A percentile compares a stretch with the other conserved stretches of the same genome.
phyloP scores from a whole-genome alignment of 768 basidiomycete species.

The Roridomyces roridus region DNA sequence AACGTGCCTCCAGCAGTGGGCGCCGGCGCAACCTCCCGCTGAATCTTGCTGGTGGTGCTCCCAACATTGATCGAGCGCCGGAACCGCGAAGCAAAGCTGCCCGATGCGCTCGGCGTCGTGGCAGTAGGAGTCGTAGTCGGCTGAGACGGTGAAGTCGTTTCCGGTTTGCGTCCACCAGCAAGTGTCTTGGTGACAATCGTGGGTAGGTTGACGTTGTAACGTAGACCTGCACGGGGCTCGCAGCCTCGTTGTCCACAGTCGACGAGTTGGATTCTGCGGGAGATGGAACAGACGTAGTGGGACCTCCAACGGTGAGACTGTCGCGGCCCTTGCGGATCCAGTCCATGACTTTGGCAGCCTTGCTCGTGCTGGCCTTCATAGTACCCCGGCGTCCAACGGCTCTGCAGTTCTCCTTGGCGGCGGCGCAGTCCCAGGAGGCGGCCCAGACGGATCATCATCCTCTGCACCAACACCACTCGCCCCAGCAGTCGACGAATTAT shows the following conservation, averaged over 20 bases:
- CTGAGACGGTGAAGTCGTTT: constrained; percentile 37
- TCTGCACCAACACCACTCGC: constrained; percentile 47
- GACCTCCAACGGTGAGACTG: constrained; percentile 17
- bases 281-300: background rate
- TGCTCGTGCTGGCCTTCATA: constrained; percentile 80
- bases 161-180: constrained; percentile 34
- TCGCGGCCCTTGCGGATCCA: constrained; percentile 77
- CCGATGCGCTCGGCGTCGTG: constrained; percentile 52
- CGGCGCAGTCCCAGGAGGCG: constrained; percentile 38
- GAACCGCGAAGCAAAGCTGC: constrained; percentile 54
- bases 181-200: constrained; percentile 29
- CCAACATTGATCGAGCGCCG: constrained; percentile 56
- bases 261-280: constrained; percentile 16
- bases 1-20: constrained; percentile 58
- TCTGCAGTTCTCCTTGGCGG: constrained; percentile 36
- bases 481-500: constrained; percentile 61
- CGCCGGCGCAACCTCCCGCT: constrained; percentile 33
- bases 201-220: constrained; percentile 44
- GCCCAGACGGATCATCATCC: constrained; percentile 79
- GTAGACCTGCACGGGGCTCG: constrained; percentile 44
- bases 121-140: constrained; percentile 47
- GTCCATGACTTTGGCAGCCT: constrained; percentile 94
- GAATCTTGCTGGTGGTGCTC: constrained; percentile 30
- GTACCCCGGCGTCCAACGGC: too few relatives aligned
- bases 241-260: constrained; percentile 17